Conservation (phyloP, 2,329 filamentous ascomycete species). For the Penicillium sp. region DNA sequence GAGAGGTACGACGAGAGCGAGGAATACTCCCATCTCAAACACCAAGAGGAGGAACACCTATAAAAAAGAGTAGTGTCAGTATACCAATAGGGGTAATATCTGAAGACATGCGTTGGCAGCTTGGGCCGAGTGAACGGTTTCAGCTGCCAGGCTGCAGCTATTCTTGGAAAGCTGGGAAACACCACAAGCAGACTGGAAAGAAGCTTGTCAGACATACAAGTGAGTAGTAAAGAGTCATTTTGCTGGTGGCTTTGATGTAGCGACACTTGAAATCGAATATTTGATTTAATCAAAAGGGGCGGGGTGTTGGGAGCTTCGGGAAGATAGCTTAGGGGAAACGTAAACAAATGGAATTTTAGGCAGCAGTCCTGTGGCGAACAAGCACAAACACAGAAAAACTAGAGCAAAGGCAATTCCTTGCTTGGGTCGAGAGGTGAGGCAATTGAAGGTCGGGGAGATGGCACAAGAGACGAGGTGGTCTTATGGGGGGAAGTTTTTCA, state of each 20-base stretch:
- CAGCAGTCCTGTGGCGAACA: background rate
- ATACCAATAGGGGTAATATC: conserved; percentile 1
- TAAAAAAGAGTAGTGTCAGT: conserved; percentile 12
- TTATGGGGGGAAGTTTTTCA: conserved; percentile 47
- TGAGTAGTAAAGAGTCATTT: conserved; percentile 69
- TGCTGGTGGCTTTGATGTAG: conserved; percentile 33
- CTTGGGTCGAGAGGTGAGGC: conserved; percentile 6
- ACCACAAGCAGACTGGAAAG: background rate
- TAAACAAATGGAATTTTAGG: conserved; percentile 16
- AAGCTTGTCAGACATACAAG: conserved; percentile 51
- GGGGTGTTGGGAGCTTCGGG: conserved; percentile 17
- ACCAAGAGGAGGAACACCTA: conserved; percentile 53
- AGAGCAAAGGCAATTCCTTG: conserved; percentile 7
- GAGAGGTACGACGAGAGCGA: conserved; percentile 67
- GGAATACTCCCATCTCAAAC: conserved; percentile 52
- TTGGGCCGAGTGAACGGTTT: conserved; percentile 7
- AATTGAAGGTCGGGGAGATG: conserved; percentile 41
- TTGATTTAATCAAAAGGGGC: conserved; percentile 19
- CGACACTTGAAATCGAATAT: conserved; percentile 8
- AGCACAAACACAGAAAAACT: background rate
- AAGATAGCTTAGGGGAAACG: conserved; percentile 11
- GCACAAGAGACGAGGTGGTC: conserved; percentile 64
- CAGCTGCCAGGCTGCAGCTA: conserved; percentile 26
- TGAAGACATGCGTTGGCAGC: conserved; percentile 9
- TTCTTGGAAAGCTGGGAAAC: conserved; percentile 1